Evolutionary conservation across 192 early-diverging fungal species (phyloP), one percentile per base, ranked within the genome.

Genomic region (Phycomyces nitens): DNA sequence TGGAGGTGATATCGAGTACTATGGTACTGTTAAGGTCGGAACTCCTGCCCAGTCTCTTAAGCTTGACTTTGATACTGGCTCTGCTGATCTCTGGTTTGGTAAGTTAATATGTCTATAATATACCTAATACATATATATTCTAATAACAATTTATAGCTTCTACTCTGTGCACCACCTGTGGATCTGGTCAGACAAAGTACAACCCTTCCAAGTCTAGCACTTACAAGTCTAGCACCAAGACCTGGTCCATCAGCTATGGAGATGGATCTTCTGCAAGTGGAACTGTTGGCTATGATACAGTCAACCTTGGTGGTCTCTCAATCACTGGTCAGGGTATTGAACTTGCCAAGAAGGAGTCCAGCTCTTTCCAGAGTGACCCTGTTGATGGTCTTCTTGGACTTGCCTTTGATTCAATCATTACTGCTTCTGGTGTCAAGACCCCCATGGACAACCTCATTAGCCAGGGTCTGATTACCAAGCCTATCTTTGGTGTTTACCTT

Each of bases 41-140:
- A 81, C 85, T 9, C 88, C 88, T 41, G 82, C 85, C 23, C 84
- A 88, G 53, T 73, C 69, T 40, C 84, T 89, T 65, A 87, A 86
- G 49, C 72, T 89, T 14, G 80, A 86, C 57, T 81, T 89, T 53
- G 88, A 89, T 62, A 89, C 88, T 5, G 88, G 88, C 16, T 87
- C 84, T 3, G 82, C 82, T 22, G 88, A 90, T 72, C 71, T 88
- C 8, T 90, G 86, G 86, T 73, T 87, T 53, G 69, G 68, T 69
- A 69, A 63, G 24, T 22, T 41, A 38, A 10, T 56, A 29, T n/a
- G 15, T 26, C 22, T 43, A 15, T 44, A 44, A 0, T 41, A 14
- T 5, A 12, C 9, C 9, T n/a, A n/a, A n/a, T n/a, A n/a, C n/a
- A 23, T 20, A 20, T 3, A 21, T 9, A 20, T 24, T 41, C 15